These are phyloP conservation scores for Fusarium marasasianum DNA, from an alignment of 2,329 filamentous ascomycete species.

Conservation along the genomic window DNA sequence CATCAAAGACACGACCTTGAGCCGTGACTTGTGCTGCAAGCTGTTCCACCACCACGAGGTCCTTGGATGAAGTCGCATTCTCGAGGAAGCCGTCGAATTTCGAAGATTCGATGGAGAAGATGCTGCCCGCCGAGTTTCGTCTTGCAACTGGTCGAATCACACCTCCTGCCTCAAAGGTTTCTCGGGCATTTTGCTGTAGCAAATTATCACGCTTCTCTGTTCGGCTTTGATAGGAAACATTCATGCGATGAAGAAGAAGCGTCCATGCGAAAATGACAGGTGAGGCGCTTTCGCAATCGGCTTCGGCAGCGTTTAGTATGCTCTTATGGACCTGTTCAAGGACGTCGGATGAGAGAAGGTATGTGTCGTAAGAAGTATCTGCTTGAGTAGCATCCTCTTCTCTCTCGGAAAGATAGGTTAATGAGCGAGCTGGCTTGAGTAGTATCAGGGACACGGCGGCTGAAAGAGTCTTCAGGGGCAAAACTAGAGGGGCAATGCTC, in stretches of 20 bases:
- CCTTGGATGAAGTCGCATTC: conserved; percentile 59
- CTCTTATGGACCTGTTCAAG: conserved; percentile 78
- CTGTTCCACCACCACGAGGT: conserved; percentile 60
- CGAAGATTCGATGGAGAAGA: conserved; percentile 69
- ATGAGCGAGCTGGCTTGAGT: conserved; percentile 70
- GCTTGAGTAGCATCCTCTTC: conserved; percentile 50
- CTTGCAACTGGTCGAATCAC: conserved; percentile 54
- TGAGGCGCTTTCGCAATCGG: conserved; percentile 69
- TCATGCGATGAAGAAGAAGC: conserved; percentile 76
- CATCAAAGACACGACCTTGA: conserved; percentile 62
- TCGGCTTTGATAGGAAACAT: conserved; percentile 68
- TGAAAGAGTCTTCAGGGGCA: conserved; percentile 74
- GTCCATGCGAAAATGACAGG: conserved; percentile 86
- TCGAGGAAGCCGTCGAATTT: conserved; percentile 68
- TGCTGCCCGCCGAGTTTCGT: conserved; percentile 69
- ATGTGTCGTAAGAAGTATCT: conserved; percentile 60
- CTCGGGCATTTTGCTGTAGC: conserved; percentile 67
- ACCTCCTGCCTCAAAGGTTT: conserved; percentile 63
- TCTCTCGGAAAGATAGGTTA: conserved; percentile 53
- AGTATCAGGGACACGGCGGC: conserved; percentile 77
- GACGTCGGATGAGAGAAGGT: conserved; percentile 74
- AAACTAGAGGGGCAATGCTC: conserved; percentile 59
- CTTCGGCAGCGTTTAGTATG: conserved; percentile 68
- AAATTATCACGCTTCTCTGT: conserved; percentile 68
- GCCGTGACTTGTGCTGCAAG: conserved; percentile 61